Conservation (phyloP, 2,329 filamentous ascomycete genomes). For the Decorospora gaudefroyi region DNA sequence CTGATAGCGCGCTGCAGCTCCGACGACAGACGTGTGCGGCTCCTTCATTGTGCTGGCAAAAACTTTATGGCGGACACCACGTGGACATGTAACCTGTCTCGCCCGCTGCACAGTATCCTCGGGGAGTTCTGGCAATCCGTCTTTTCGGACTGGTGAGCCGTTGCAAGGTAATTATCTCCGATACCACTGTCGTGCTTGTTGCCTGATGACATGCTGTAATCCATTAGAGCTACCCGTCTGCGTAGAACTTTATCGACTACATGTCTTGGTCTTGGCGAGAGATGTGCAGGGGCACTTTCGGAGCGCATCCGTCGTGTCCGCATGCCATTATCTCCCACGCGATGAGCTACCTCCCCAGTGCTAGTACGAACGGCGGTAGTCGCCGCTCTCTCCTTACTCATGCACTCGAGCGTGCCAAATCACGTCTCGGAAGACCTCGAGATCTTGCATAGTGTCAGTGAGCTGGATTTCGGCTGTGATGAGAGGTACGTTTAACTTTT, state of each 20-base stretch:
- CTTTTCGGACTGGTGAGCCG: not conserved
- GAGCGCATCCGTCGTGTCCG: slow-evolving; percentile 6
- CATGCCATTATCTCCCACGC: slow-evolving; percentile 4
- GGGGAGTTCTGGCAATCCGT: not conserved
- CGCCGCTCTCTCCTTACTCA: not conserved
- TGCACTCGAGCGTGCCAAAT: not conserved
- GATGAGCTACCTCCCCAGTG: slow-evolving; percentile 1
- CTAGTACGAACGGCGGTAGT: not conserved
- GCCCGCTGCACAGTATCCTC: not conserved
- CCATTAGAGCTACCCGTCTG: slow-evolving; percentile 4
- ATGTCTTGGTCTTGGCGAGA: slow-evolving; percentile 10
- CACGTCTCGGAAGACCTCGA: not conserved
- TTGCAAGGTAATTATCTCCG: not conserved
- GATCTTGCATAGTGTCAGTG: no score
- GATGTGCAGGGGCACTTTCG: slow-evolving; percentile 4
- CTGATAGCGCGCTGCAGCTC: slow-evolving; percentile 23
- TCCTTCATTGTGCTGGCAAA: slow-evolving; percentile 5
- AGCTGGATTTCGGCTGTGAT: no score
- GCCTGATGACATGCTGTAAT: slow-evolving; percentile 5
- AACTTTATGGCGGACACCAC: slow-evolving; percentile 4
- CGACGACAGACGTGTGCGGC: slow-evolving; percentile 22
- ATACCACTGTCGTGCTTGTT: not conserved
- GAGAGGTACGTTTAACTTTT: no score
- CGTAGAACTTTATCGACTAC: slow-evolving; percentile 5
- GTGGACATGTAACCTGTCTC: slow-evolving; percentile 11